These are phyloP conservation scores for Pezicula rhizophila DNA, from an alignment of 2,329 filamentous ascomycete genomes.

Conservation along the genomic window DNA sequence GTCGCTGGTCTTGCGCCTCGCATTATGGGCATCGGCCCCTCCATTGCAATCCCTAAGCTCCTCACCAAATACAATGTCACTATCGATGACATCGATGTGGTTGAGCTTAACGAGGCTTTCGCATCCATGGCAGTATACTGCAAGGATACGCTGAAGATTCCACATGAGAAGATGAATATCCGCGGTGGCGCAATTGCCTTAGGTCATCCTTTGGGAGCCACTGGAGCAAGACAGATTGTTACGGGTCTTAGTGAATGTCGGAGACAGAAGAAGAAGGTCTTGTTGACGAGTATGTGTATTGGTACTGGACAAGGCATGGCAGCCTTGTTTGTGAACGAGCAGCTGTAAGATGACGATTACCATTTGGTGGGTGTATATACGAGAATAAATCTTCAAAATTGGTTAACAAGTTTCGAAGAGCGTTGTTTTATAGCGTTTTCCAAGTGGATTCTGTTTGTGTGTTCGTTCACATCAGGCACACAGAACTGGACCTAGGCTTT, in stretches of 20 bases:
- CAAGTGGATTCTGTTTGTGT: no score
- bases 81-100: slow-evolving; percentile 77
- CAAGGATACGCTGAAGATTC: slow-evolving; percentile 63
- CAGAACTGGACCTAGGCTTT: no score
- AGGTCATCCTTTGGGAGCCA: slow-evolving; percentile 75
- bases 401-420: no score
- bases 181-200: slow-evolving; percentile 78
- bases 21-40: slow-evolving; percentile 93
- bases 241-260: slow-evolving; percentile 83
- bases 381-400: no score
- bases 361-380: no score
- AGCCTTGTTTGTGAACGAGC: slow-evolving; percentile 58
- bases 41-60: slow-evolving; percentile 73
- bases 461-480: no score
- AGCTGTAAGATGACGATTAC: slow-evolving; percentile 19
- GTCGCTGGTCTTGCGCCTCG: slow-evolving; percentile 84
- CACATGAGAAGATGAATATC: slow-evolving; percentile 73
- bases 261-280: slow-evolving; percentile 80
- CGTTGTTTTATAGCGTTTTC: no score
- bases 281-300: slow-evolving; percentile 88
- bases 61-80: slow-evolving; percentile 71
- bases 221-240: slow-evolving; percentile 75
- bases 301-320: slow-evolving; percentile 66
- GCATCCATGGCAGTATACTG: slow-evolving; percentile 98
- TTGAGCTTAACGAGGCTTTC: slow-evolving; percentile 97